A percentile compares a stretch with the other conserved stretches of the same genome.
Conservation (phyloP, 805 yeast genomes). For the Myxozyma lipomycoides region DNA sequence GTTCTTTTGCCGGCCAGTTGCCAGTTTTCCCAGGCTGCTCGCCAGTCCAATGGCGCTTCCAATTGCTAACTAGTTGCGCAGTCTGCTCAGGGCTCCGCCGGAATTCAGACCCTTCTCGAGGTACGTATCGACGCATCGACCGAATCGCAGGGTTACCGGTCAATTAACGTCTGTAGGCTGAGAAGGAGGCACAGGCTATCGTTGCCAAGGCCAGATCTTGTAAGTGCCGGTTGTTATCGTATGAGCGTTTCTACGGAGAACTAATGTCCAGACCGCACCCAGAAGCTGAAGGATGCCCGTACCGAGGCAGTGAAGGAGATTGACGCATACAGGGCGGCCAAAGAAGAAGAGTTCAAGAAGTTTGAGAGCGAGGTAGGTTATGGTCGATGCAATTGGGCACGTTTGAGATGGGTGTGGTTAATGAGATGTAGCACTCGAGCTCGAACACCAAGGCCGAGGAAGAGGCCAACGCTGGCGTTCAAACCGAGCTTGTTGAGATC, state of each 20-base stretch:
- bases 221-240: slow-evolving; percentile 39
- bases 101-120: slow-evolving; percentile 67
- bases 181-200: slow-evolving; percentile 94
- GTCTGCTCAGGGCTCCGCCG: slow-evolving; percentile 49
- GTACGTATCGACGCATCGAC: slow-evolving; percentile 35
- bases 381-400: not conserved
- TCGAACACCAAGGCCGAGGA: slow-evolving; percentile 71
- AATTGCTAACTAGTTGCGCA: too few species aligned
- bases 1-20: too few species aligned
- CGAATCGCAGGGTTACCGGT: not conserved
- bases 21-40: too few species aligned
- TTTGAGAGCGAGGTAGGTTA: slow-evolving; percentile 53
- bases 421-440: slow-evolving; percentile 52
- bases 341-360: slow-evolving; percentile 74
- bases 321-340: slow-evolving; percentile 74
- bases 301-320: slow-evolving; percentile 88
- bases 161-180: slow-evolving; percentile 53
- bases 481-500: slow-evolving; percentile 65
- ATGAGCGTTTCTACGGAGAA: slow-evolving; percentile 23
- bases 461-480: slow-evolving; percentile 72
- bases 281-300: slow-evolving; percentile 88
- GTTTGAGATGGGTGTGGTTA: not conserved
- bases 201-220: slow-evolving; percentile 90
- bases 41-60: too few species aligned
- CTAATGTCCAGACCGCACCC: slow-evolving; percentile 58